These are phyloP conservation scores for Vanrija sp. DNA, from an alignment of 1,284 basidiomycete species.

Conservation along the genomic window DNA sequence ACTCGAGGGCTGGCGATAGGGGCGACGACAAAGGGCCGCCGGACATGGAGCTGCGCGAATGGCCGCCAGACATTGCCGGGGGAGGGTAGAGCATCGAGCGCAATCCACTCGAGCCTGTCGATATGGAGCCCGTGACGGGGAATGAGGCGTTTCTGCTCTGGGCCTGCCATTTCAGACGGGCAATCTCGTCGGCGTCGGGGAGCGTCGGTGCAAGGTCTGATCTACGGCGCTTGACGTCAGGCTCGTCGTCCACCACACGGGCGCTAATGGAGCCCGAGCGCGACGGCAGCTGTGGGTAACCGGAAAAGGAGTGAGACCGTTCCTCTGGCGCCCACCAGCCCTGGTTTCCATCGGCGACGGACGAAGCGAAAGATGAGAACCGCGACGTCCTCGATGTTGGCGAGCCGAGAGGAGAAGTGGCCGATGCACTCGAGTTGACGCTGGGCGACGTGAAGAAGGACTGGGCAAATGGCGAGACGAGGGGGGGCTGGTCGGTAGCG, in stretches of 20 bases:
- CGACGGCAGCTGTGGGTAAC: constrained; percentile 2
- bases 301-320: constrained; percentile 13
- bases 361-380: constrained; percentile 38
- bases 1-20: constrained; percentile 10
- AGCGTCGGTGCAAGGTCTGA: constrained; percentile 34
- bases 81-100: constrained; percentile 28
- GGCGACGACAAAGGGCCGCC: constrained; percentile 15
- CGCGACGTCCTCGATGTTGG: constrained; percentile 38
- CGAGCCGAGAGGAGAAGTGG: constrained; percentile 35
- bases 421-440: constrained; percentile 24
- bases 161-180: constrained; percentile 39
- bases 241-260: constrained; percentile 19
- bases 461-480: constrained; percentile 19
- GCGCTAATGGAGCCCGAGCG: constrained; percentile 5
- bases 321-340: constrained; percentile 44
- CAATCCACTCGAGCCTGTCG: constrained; percentile 12
- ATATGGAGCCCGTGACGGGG: constrained; percentile 18
- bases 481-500: constrained; percentile 15
- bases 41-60: constrained; percentile 25
- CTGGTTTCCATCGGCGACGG: constrained; percentile 15
- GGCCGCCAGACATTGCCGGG: constrained; percentile 16
- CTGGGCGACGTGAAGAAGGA: constrained; percentile 25
- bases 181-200: constrained; percentile 39
- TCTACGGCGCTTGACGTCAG: constrained; percentile 36
- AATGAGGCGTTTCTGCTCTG: constrained; percentile 43